Evolutionary conservation across 805 yeast genomes (phyloP), one percentile per base, ranked within the genome.

Genomic region (Cyberlindnera saturnus): DNA sequence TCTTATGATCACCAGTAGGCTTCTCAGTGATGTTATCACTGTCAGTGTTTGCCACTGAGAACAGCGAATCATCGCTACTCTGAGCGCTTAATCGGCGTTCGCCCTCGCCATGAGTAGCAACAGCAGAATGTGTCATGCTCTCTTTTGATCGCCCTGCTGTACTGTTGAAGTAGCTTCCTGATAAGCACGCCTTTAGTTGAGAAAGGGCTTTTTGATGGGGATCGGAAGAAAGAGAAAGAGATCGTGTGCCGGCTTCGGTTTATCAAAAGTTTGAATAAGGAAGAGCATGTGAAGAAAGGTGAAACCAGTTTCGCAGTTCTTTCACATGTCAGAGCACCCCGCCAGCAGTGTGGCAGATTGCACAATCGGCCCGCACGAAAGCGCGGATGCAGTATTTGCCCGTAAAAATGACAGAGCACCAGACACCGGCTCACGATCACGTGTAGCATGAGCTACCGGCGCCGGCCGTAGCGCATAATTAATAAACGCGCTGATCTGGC

Each of bases 91-190:
- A 23, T 23, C 11, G 10, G 28, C 28, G 28, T 23, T 23, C 28
- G 28, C 28, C 28, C 11, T 23, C 28, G 11, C 28, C 28, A 5
- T 23, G 28, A 23, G 28, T 23, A 23, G 28, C 28, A 23, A 23
- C 28, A 23, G 28, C 28, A 23, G 28, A 23, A 23, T 23, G 28
- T 23, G 28, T 23, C 28, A 23, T 23, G 4, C 9, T 23, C 28
- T 23, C 11, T 23, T 13, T 4, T 23, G 11, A 23, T 9, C 28
- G 28, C 28, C 28, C 28, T 23, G 6, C 28, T 19, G 28, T 11
- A 43, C 46, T 43, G 46, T 43, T 43, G 46, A 43, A 39, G 43
- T 36, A 36, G 16, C 30, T 23, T 32, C 29, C 37, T 33, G 11
- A 19, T 10, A n/a, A 11, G 11, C 18, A 13, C 32, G 26, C 41